These are phyloP conservation scores for Recurvomyces mirabilis DNA, from an alignment of 495 filamentous ascomycete genomes.

Conservation along the genomic window DNA sequence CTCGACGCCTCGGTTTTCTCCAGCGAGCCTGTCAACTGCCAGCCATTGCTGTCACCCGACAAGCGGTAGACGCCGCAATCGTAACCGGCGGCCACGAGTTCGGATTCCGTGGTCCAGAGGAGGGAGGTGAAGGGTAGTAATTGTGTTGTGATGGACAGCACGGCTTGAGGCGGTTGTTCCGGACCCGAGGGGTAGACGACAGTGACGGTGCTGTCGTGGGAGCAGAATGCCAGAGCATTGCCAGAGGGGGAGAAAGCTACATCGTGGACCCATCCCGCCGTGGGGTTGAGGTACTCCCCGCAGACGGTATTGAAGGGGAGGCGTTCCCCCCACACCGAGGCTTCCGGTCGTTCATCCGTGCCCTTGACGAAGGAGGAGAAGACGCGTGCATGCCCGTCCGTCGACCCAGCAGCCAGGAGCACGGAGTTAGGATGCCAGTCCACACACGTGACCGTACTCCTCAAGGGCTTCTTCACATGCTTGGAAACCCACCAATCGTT, in stretches of 20 bases:
- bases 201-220: conserved; percentile 91
- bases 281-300: conserved; percentile 89
- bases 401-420: conserved; percentile 82
- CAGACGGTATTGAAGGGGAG: conserved; percentile 97
- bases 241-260: conserved; percentile 86
- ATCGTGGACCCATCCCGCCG: conserved; percentile 90
- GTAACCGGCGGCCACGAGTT: conserved; percentile 93
- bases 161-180: conserved; percentile 78
- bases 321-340: conserved; percentile 85
- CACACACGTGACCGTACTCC: conserved; percentile 86
- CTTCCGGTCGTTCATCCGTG: conserved; percentile 74
- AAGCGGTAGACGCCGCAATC: conserved; percentile 94
- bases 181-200: conserved; percentile 89
- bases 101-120: conserved; percentile 82
- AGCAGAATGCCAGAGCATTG: conserved; percentile 78
- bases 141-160: conserved; percentile 80
- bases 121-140: conserved; percentile 81
- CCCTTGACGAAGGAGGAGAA: conserved; percentile 95
- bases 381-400: conserved; percentile 93
- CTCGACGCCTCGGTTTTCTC: conserved; percentile 45
- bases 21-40: conserved; percentile 74
- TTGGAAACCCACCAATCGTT: conserved; percentile 99
- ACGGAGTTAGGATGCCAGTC: conserved; percentile 97
- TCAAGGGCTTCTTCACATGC: conserved; percentile 95
- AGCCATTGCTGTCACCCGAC: conserved; percentile 67